phyloP scores from a whole-genome alignment of 225 moss, liverwort and hornwort species.

The Neckera pumila region DNA sequence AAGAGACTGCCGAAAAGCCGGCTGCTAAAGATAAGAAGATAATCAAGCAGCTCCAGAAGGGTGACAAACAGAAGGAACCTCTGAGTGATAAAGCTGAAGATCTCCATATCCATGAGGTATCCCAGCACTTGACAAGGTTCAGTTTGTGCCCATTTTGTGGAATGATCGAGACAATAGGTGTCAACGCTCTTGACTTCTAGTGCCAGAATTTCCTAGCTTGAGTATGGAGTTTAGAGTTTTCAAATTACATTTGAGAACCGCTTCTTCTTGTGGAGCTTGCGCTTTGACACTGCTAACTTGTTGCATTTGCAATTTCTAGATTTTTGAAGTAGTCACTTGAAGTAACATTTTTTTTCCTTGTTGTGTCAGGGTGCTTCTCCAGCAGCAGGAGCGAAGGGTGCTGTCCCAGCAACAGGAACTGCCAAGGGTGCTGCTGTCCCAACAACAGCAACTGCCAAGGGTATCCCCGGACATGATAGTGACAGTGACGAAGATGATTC shows the following conservation, averaged over 20 bases:
- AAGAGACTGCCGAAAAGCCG: not conserved
- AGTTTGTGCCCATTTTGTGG: not conserved
- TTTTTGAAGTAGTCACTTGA: not conserved
- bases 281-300: not conserved
- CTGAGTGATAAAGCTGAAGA: conserved; percentile 31
- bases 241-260: not conserved
- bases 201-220: not conserved
- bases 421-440: not conserved
- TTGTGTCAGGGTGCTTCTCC: not conserved
- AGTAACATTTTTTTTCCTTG: not conserved
- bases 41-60: conserved; percentile 5
- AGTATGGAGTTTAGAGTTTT: not conserved
- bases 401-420: not conserved
- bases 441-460: not conserved
- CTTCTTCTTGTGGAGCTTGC: not conserved
- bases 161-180: not conserved
- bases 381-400: not conserved
- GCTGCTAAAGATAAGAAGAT: not conserved
- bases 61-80: conserved; percentile 22
- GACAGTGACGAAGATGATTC: conserved; percentile 31
- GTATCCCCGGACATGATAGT: not conserved
- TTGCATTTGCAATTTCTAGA: not conserved
- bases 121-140: not conserved
- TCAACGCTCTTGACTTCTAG: not conserved
- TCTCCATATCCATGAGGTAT: conserved; percentile 17